These are phyloP conservation scores for Lagenidium giganteum DNA, from an alignment of 352 stramenopile genomes.

Conservation along the genomic window DNA sequence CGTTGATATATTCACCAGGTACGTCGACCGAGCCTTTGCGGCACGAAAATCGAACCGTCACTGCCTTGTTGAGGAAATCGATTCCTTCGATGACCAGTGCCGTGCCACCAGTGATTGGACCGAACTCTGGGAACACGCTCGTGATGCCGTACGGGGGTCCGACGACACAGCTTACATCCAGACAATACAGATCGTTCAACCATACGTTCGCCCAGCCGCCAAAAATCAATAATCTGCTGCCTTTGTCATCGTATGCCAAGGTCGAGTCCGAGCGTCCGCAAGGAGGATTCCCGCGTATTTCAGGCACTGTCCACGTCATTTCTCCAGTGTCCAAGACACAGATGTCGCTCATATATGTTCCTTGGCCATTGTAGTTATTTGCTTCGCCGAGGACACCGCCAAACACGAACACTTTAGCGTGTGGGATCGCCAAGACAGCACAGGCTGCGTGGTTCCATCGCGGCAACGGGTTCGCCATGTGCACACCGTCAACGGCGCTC, in stretches of 20 bases:
- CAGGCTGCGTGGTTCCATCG: conserved; percentile 95
- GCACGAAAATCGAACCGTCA: conserved; percentile 89
- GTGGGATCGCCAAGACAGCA: conserved; percentile 91
- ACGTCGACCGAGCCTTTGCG: conserved; percentile 89
- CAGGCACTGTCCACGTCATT: conserved; percentile 81
- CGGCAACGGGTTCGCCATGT: conserved; percentile 71
- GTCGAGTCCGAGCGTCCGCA: conserved; percentile 89
- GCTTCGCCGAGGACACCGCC: conserved; percentile 92
- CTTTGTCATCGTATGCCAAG: conserved; percentile 92
- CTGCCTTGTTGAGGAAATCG: conserved; percentile 83
- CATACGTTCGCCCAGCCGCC: conserved; percentile 95
- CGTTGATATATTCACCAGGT: conserved; percentile 83
- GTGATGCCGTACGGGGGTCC: conserved; percentile 95
- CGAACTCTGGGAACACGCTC: conserved; percentile 82
- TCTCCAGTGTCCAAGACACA: conserved; percentile 92
- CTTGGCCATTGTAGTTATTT: conserved; percentile 81
- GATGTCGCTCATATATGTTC: conserved; percentile 87
- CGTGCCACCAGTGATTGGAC: conserved; percentile 91
- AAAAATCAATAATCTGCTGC: conserved; percentile 90
- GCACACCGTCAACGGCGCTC: conserved; percentile 69
- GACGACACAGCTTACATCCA: conserved; percentile 93
- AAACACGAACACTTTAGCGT: conserved; percentile 96
- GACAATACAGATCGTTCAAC: conserved; percentile 88
- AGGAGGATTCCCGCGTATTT: conserved; percentile 76
- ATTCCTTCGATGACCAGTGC: conserved; percentile 87